phyloP scores from a whole-genome alignment of 2,329 filamentous ascomycete genomes.

The Clarireedia monteithiana region DNA sequence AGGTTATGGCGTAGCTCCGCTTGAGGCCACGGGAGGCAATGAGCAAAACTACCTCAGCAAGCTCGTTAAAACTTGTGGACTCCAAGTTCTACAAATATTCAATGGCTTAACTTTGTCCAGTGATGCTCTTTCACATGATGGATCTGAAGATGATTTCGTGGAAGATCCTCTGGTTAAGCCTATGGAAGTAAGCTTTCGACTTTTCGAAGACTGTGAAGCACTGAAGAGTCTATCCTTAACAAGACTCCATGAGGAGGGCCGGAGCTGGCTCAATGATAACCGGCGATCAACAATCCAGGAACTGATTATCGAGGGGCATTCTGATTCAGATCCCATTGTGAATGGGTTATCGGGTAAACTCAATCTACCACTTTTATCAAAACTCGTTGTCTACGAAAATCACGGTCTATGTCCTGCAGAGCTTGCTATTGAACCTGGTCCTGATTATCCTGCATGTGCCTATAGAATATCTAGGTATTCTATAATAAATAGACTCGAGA shows the following conservation, averaged over 20 bases:
- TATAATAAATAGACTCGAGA: neutral
- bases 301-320: neutral
- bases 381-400: neutral
- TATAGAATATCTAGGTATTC: neutral
- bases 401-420: neutral
- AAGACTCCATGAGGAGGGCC: neutral
- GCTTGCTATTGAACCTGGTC: neutral
- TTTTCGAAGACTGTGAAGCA: neutral
- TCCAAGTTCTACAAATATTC: neutral
- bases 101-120: neutral
- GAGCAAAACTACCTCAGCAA: neutral
- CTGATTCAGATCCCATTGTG: neutral
- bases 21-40: neutral
- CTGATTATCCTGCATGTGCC: neutral
- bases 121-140: neutral
- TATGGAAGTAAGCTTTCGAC: neutral
- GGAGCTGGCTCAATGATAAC: neutral
- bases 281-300: neutral
- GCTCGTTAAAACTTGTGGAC: neutral
- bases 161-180: neutral
- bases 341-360: neutral
- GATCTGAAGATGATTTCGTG: too few relatives aligned
- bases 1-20: neutral
- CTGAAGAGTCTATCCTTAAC: neutral
- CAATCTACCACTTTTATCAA: neutral